Base-by-base conservation (phyloP, 208 protist genomes). In the Trypanosoma lewisi region DNA sequence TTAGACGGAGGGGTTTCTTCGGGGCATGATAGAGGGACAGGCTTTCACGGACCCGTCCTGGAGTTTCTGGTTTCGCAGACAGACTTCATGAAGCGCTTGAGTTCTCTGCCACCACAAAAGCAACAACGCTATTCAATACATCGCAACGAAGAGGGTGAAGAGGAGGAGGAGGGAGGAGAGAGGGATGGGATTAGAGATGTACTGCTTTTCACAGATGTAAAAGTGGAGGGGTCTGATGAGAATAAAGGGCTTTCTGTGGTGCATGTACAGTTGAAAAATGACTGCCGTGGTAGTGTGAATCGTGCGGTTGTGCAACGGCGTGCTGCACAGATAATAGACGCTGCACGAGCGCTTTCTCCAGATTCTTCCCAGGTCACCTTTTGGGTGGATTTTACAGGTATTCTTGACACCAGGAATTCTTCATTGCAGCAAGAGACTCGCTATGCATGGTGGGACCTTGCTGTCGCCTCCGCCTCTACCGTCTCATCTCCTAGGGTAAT, bases 341-440 rank as follows among this genome's bases (percentile, higher is more conserved):
- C 60, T 25, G 34, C 44, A 33, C 54, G 19, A 27, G 21, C 53
- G 21, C 53, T 73, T 34, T 53, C 41, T n/a, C 28, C 19, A 42
- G 36, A 42, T 41, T 31, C 25, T 19, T 39, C 8, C 4, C 51
- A 5, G 12, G 44, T 23, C 7, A 54, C 16, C 3, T 54, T 73
- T 61, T 67, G 59, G 39, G 44, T 73, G 16, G 67, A 73, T 39
- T 73, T 73, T 33, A 67, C 67, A 44, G 67, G 67, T 31, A 16
- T 57, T 28, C 51, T 67, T 41, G 34, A 59, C 17, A 34, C 19
- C 4, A 33, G 19, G n/a, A 5, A 30, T 45, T 21, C 47, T 14
- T 25, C 21, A 21, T 16, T 27, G 19, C 39, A 21, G 23, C 51
- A 55, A 8, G 53, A 53, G 11, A 11, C 67, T 16, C 67, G 53